Conservation (phyloP, 805 yeast species). For the Starmerella powellii region DNA sequence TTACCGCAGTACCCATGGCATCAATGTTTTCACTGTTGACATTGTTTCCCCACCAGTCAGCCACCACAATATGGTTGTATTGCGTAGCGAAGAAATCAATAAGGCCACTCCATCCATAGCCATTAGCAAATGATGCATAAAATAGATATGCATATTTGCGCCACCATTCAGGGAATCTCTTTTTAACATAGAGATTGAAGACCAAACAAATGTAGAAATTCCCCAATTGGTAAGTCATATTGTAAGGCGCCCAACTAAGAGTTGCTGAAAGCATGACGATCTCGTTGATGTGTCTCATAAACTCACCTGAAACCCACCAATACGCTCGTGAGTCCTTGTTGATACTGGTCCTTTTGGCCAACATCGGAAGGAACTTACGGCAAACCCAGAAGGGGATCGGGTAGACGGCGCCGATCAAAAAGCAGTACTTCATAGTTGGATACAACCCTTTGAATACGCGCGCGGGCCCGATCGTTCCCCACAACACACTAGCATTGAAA, state of each 20-base stretch:
- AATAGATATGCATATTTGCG: constrained; percentile 40
- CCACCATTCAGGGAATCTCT: constrained; percentile 40
- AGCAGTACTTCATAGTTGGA: constrained; percentile 51
- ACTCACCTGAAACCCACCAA: constrained; percentile 27
- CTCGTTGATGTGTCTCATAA: constrained; percentile 11
- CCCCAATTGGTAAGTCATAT: constrained; percentile 34
- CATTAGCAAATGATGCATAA: constrained; percentile 39
- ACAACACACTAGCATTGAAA: constrained; percentile 36
- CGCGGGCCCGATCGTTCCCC: constrained; percentile 40
- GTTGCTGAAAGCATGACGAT: constrained; percentile 14
- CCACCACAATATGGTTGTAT: constrained; percentile 22
- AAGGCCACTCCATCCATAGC: constrained; percentile 39
- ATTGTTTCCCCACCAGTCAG: constrained; percentile 42
- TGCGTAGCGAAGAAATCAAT: constrained; percentile 35
- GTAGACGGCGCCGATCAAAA: constrained; percentile 41
- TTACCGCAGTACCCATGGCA: background rate
- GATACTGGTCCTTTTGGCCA: background rate
- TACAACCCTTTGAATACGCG: constrained; percentile 39
- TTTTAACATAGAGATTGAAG: constrained; percentile 37
- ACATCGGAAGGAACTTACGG: constrained; percentile 1
- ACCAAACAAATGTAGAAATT: constrained; percentile 32
- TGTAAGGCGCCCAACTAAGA: constrained; percentile 34
- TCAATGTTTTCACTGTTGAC: constrained; percentile 2
- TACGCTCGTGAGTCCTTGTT: constrained; percentile 20
- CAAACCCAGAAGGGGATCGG: constrained; percentile 18